Percentiles rank a stretch among this genome's conserved stretches.
These are phyloP conservation scores for Aureobasidium namibiae DNA, from an alignment of 2,329 filamentous ascomycete species.

Conservation along the genomic window DNA sequence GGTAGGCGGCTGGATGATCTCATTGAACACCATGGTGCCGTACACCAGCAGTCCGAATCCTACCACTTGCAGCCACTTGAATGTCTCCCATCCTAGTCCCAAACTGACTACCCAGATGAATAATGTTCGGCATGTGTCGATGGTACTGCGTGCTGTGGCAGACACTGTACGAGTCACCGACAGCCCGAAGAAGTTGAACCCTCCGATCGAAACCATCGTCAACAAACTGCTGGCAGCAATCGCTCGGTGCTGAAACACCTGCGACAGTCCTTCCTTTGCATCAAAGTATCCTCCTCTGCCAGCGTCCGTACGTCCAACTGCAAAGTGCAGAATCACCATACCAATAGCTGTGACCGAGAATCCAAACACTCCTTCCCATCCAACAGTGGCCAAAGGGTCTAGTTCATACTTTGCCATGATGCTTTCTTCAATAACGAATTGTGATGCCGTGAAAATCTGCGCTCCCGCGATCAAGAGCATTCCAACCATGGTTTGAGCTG, in stretches of 20 bases:
- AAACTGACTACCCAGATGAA: constrained; percentile 98
- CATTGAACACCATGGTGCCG: constrained; percentile 94
- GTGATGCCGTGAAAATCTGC: constrained; percentile 92
- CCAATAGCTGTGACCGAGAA: constrained; percentile 68
- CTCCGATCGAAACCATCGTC: constrained; percentile 97
- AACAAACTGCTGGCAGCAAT: constrained; percentile 72
- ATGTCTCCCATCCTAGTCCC: constrained; percentile 88
- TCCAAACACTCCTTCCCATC: constrained; percentile 93
- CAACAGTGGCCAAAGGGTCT: constrained; percentile 83
- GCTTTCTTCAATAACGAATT: constrained; percentile 94
- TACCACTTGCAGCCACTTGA: constrained; percentile 91
- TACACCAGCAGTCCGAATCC: constrained; percentile 90
- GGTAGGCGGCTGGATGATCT: constrained; percentile 28
- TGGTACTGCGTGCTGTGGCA: constrained; percentile 88
- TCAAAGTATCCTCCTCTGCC: constrained; percentile 84
- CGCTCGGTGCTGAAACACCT: constrained; percentile 63
- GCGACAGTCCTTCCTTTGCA: constrained; percentile 71
- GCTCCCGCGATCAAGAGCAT: constrained; percentile 86
- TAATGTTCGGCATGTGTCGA: constrained; percentile 92
- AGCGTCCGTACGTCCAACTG: constrained; percentile 64
- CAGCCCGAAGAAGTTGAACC: constrained; percentile 98
- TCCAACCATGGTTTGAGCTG: constrained; percentile 67
- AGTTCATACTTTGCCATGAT: constrained; percentile 73
- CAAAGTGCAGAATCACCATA: constrained; percentile 73
- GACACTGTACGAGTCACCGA: constrained; percentile 85